These are phyloP conservation scores for Marasmius oreades DNA, from an alignment of 1,284 basidiomycete genomes.

Conservation along the genomic window DNA sequence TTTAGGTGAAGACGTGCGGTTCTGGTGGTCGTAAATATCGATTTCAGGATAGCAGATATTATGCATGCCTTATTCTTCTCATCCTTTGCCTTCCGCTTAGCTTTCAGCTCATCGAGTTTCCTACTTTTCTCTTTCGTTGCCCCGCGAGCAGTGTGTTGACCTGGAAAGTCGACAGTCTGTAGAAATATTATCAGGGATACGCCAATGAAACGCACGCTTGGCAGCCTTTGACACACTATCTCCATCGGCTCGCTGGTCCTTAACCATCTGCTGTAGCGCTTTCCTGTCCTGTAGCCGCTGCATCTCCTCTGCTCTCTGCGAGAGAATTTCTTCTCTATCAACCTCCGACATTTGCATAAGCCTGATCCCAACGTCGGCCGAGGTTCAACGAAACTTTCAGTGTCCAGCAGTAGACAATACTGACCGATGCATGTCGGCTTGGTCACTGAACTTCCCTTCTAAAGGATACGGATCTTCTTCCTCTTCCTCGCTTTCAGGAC, in stretches of 20 bases:
- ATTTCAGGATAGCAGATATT: conserved; percentile 12
- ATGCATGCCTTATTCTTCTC: conserved; percentile 65
- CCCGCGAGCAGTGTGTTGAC: conserved; percentile 73
- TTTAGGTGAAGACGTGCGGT: conserved; percentile 51
- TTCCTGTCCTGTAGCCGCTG: conserved; percentile 73
- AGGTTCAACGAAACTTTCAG: conserved; percentile 18
- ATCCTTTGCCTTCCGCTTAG: conserved; percentile 75
- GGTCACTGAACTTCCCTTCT: conserved; percentile 87
- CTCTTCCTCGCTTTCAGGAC: conserved; percentile 52
- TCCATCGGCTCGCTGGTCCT: conserved; percentile 52
- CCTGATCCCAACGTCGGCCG: conserved; percentile 39
- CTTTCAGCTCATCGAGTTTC: conserved; percentile 82
- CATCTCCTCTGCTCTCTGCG: conserved; percentile 77
- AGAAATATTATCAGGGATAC: conserved; percentile 9
- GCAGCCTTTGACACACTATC: conserved; percentile 70
- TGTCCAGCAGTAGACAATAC: conserved; percentile 24
- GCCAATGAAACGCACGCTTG: conserved; percentile 50
- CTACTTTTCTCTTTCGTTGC: conserved; percentile 80
- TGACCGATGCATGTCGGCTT: conserved; percentile 77
- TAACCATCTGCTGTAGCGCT: conserved; percentile 75
- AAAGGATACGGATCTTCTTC: conserved; percentile 77
- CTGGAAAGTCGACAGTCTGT: conserved; percentile 31
- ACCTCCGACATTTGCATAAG: conserved; percentile 81
- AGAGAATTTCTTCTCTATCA: conserved; percentile 84
- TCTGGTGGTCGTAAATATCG: conserved; percentile 23